These are phyloP conservation scores for Lipomyces mesembrius DNA, from an alignment of 805 yeast genomes.

Conservation along the genomic window DNA sequence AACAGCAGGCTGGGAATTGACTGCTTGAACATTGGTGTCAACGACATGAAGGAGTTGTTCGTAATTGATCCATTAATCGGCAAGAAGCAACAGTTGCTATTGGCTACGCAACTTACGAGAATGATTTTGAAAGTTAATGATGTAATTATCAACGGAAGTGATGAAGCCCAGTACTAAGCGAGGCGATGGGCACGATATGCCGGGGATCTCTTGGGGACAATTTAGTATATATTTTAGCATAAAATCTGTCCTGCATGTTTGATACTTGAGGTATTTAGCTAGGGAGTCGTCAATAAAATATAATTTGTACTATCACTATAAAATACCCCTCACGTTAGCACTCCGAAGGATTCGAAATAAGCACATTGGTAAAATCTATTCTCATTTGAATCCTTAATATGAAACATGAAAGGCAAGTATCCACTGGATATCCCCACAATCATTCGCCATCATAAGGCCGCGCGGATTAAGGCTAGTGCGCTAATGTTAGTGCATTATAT, in stretches of 20 bases:
- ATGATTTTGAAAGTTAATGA: conserved; percentile 97
- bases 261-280: background rate
- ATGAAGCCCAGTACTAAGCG: conserved; percentile 49
- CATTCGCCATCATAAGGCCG: too few relatives aligned
- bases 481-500: too few relatives aligned
- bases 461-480: too few relatives aligned
- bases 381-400: too few relatives aligned
- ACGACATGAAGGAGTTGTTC: conserved; percentile 91
- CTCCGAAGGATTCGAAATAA: too few relatives aligned
- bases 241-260: background rate
- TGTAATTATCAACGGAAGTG: conserved; percentile 89
- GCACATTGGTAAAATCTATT: too few relatives aligned
- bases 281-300: background rate
- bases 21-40: conserved; percentile 84
- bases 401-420: too few relatives aligned
- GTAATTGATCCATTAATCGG: conserved; percentile 97
- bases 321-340: too few relatives aligned
- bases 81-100: conserved; percentile 90
- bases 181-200: background rate
- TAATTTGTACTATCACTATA: too few relatives aligned
- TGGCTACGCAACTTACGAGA: conserved; percentile 96
- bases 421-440: too few relatives aligned
- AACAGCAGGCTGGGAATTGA: conserved; percentile 85
- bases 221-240: background rate
- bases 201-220: background rate